Percentiles rank a stretch among this genome's conserved stretches.
Conservation (phyloP, 73 alveolate genomes). For the Paraurostyla sp. region DNA sequence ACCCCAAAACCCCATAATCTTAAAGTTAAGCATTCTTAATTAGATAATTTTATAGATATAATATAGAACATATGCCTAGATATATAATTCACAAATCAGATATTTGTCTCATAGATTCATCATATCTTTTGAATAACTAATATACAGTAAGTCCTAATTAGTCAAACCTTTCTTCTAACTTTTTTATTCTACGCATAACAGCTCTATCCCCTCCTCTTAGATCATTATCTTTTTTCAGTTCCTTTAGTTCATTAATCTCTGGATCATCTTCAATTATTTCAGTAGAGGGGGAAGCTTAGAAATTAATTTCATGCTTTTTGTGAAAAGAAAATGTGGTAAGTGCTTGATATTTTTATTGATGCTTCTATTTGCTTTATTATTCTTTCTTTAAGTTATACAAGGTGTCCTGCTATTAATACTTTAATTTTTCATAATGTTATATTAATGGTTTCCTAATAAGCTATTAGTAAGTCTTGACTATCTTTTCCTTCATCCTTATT, state of each 20-base stretch:
- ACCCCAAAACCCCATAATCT: no score
- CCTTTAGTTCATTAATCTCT: constrained; percentile 21
- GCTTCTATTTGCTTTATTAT: background rate
- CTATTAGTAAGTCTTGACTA: background rate
- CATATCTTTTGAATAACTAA: constrained; percentile 9
- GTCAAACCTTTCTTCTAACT: constrained; percentile 30
- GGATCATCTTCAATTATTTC: background rate
- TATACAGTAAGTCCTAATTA: background rate
- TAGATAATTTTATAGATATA: no score
- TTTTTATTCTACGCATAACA: constrained; percentile 25
- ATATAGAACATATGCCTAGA: no score
- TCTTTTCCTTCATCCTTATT: constrained; percentile 5
- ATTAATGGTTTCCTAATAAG: background rate
- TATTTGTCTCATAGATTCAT: no score
- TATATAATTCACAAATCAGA: no score
- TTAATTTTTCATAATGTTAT: constrained; percentile 14
- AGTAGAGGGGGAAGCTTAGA: background rate
- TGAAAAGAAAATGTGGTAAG: no score
- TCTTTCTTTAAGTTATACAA: no score
- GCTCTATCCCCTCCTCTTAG: constrained; percentile 44
- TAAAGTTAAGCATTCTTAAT: no score
- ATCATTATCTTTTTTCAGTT: constrained; percentile 33
- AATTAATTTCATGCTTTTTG: no score
- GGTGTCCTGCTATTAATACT: no score
- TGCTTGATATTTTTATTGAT: no score